phyloP scores from a whole-genome alignment of 148 eudicot species.

The Arbutus unedo region DNA sequence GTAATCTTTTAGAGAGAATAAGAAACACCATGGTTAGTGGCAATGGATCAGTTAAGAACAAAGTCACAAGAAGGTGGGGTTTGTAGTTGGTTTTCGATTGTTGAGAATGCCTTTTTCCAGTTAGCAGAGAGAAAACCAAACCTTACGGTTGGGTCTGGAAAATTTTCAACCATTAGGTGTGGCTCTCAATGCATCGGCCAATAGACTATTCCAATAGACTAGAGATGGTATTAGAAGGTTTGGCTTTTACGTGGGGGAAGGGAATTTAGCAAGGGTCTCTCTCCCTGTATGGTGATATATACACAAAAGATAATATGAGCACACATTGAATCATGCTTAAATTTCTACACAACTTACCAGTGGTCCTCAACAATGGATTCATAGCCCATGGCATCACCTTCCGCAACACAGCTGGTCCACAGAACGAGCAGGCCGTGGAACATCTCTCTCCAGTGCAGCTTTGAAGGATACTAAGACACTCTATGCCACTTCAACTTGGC shows the following conservation, averaged over 20 bases:
- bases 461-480: not conserved
- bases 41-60: not conserved
- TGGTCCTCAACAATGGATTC: not conserved
- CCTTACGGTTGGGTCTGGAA: not conserved
- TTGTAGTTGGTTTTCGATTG: too few relatives aligned
- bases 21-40: not conserved
- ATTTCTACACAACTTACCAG: not conserved
- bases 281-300: not conserved
- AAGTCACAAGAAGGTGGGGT: too few relatives aligned
- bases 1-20: not conserved
- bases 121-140: not conserved
- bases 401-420: too few relatives aligned
- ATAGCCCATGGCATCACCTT: not conserved
- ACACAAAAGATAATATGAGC: not conserved
- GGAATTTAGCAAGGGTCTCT: not conserved
- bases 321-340: not conserved
- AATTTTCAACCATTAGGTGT: not conserved
- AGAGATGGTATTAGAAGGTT: not conserved
- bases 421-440: too few relatives aligned
- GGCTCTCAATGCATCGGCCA: not conserved
- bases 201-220: not conserved
- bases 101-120: too few relatives aligned
- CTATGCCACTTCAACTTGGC: not conserved
- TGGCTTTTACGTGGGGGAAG: not conserved
- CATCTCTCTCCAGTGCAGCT: not conserved